Evolutionary conservation across 2,329 filamentous ascomycete genomes (phyloP), one percentile per base, ranked within the genome.

Genomic region (Colletotrichum spinosum): DNA sequence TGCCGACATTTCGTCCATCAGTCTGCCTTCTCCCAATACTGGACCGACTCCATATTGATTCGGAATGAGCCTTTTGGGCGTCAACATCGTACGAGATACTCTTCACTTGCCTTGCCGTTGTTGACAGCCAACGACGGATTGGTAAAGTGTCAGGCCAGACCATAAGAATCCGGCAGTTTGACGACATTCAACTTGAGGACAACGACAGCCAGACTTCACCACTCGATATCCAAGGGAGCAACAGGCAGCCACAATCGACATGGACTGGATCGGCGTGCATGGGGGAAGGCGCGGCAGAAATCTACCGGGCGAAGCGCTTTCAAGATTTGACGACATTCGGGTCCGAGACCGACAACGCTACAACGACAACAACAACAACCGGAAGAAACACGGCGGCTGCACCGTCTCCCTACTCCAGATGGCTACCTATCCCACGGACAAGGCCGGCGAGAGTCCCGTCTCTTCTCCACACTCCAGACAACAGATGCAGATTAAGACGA

Each of bases 401-500:
- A 25, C 34, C 57, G 38, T 48, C 48, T 34, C 39, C 15, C 35
- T 57, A 33, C 57, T 17, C 51, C 39, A 57, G 17, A 11, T 51
- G 50, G 35, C 45, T 50, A 48, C n/a, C 35, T 11, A 11, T 42
- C 13, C 6, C n/a, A n/a, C 8, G 44, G 15, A 15, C 25, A 25
- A 5, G 25, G 25, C 25, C 25, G 25, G 25, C 25, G 25, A 25
- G 25, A 25, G 25, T 52, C 33, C 25, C 33, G 12, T 35, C 52
- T 51, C 44, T 55, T 45, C 45, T 52, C 55, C 57, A 55, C 57
- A 51, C 60, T 62, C 55, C 54, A 8, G 39, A 17, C 62, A 44
- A 41, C 42, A 12, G 11, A 55, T 61, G 46, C 55, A 58, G 44
- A 57, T 25, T 4, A 25, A 4, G 25, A 25, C 25, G 25, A 25